Evolutionary conservation across 768 basidiomycete genomes (phyloP).

Genomic region (Mycena indigotica): DNA sequence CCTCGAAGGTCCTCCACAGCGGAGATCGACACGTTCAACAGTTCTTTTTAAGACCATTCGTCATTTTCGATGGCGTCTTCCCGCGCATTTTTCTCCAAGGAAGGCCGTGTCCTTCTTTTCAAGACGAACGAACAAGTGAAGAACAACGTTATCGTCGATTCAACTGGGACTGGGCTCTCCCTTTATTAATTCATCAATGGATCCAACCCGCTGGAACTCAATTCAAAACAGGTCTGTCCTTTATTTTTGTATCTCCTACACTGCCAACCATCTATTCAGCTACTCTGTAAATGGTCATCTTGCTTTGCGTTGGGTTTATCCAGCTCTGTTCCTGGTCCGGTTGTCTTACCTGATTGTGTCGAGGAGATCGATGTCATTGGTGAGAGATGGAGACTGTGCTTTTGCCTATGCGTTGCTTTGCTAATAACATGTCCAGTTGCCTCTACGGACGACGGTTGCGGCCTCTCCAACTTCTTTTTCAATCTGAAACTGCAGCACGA

Average conservation of each 20-base stretch:
- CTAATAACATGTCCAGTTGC: constrained; percentile 30
- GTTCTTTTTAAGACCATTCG: constrained; percentile 51
- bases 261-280: too few relatives aligned
- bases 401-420: too few relatives aligned
- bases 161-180: constrained; percentile 23
- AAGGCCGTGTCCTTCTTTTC: constrained; percentile 55
- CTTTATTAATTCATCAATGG: constrained; percentile 54
- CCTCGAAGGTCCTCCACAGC: constrained; percentile 32
- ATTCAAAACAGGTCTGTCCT: constrained; percentile 55
- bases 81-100: constrained; percentile 65
- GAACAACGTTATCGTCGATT: constrained; percentile 21
- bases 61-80: constrained; percentile 57
- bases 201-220: constrained; percentile 54
- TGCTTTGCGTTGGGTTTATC: constrained; percentile 64
- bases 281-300: constrained; percentile 66
- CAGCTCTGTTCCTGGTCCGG: constrained; percentile 60
- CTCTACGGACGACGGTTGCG: constrained; percentile 62
- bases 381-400: too few relatives aligned
- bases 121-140: constrained; percentile 50
- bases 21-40: constrained; percentile 33
- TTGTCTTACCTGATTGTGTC: constrained; percentile 41
- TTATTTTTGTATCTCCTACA: too few relatives aligned
- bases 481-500: constrained; percentile 36
- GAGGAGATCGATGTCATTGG: constrained; percentile 49
- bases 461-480: constrained; percentile 44